Percentiles rank a stretch among this genome's conserved stretches.
These are phyloP conservation scores for Fusarium sp. DNA, from an alignment of 2,329 filamentous ascomycete genomes.

Conservation along the genomic window DNA sequence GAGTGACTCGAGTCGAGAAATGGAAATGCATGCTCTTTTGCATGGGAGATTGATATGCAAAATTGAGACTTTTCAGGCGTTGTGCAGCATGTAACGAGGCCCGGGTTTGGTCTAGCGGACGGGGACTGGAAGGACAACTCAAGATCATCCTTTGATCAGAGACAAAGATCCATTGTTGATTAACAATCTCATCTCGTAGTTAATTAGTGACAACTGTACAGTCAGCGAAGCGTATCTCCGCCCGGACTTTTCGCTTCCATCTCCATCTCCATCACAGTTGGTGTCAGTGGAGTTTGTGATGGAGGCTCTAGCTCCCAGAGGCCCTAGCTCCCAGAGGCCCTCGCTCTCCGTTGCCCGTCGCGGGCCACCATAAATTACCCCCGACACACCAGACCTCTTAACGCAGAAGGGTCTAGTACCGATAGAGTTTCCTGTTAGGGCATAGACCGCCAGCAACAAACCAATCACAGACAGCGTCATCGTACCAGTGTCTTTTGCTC, in stretches of 20 bases:
- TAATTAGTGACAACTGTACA: neutral
- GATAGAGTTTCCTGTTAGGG: neutral
- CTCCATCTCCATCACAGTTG: neutral
- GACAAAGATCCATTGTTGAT: neutral
- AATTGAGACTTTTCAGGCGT: slow-evolving; percentile 5
- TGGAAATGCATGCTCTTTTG: neutral
- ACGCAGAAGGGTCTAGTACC: neutral
- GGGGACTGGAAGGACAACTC: neutral
- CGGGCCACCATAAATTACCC: slow-evolving; percentile 8
- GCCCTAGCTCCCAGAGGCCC: neutral
- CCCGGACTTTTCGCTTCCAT: slow-evolving; percentile 18
- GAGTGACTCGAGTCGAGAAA: neutral
- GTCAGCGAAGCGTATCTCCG: slow-evolving; percentile 2
- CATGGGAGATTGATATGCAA: neutral
- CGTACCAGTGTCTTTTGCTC: neutral
- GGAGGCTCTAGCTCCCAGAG: neutral
- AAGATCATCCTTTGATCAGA: neutral
- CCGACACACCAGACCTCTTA: slow-evolving; percentile 18
- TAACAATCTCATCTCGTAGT: neutral
- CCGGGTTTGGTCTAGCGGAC: neutral
- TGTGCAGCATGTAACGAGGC: slow-evolving; percentile 14
- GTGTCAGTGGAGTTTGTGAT: slow-evolving; percentile 10
- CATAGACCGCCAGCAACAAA: neutral
- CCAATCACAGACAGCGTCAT: slow-evolving; percentile 24
- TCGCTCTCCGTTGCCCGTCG: neutral